Evolutionary conservation across 177 flowering plant species (phyloP), one percentile per base, ranked within the genome.

Genomic region (Tripterygium wilfordii): DNA sequence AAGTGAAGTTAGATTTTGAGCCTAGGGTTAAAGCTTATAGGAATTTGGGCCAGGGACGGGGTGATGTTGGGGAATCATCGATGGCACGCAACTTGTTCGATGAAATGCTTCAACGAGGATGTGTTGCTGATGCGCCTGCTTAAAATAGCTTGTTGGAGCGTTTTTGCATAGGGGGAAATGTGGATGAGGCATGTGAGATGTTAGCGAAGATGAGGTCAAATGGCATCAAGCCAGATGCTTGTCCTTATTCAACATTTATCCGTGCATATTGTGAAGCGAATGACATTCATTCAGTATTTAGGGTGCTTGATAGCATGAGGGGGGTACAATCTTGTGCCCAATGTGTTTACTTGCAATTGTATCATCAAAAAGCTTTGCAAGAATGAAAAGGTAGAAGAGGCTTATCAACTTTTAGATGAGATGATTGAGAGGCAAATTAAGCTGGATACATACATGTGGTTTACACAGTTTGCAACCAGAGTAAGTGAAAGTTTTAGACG

Each of bases 21-120:
- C 58, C 68, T 8, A 66, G 48, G 39, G 76, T 54, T 14, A 88
- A 88, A 50, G 72, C 66, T 55, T 88, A 75, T 27, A 82, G 77
- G 60, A 86, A 88, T 64, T 58, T 92, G 69, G 74, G 86, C 28
- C 66, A 66, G 22, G 98, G 96, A 0, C 80, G 86, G 83, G 96
- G 79, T 1, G 78, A 79, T 18, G 17, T 73, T 14, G 79, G 83
- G 0, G 78, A 78, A 12, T 30, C 68, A 1, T 23, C 35, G 6
- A 54, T 65, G 10, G 87, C 85, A 6, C 58, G 64, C 14, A 80
- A 68, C 58, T 13, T 90, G 83, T 88, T 83, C 39, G 85, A 83
- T 41, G 89, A 83, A 88, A 82, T 90, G 96, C 53, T 57, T 27
- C 60, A 67, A 14, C 45, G 75, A 52, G 79, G 76, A 6, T 77